These are phyloP conservation scores for Solanum hybrid DNA, from an alignment of 305 asterid genomes.

Conservation along the genomic window DNA sequence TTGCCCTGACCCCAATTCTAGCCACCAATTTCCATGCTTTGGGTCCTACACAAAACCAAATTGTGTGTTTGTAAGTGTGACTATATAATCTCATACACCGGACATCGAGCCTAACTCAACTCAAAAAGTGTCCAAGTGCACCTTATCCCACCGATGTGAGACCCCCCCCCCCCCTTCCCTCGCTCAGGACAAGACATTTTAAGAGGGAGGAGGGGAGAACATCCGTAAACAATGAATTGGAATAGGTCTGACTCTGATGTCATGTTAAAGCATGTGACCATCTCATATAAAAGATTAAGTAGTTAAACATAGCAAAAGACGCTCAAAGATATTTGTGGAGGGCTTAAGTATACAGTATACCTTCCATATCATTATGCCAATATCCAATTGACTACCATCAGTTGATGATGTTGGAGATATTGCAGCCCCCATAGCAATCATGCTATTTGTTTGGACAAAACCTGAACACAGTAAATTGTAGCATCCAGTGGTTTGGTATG, in stretches of 20 bases:
- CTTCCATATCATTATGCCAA: slow-evolving; percentile 48
- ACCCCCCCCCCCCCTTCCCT: no score
- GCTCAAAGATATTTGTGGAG: not conserved
- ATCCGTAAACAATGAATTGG: not conserved
- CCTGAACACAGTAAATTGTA: slow-evolving; percentile 25
- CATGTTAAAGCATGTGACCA: not conserved
- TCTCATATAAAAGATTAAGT: not conserved
- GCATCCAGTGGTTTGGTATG: slow-evolving; percentile 29
- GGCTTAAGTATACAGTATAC: slow-evolving; percentile 5
- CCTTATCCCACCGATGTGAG: not conserved
- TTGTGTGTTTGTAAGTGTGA: not conserved
- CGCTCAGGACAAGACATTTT: not conserved
- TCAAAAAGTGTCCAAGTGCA: not conserved
- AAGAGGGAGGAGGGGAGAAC: not conserved
- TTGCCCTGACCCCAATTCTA: slow-evolving; percentile 4
- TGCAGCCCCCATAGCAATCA: slow-evolving; percentile 46
- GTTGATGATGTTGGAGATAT: slow-evolving; percentile 41
- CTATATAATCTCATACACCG: not conserved
- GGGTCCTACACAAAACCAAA: not conserved
- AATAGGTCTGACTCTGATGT: not conserved
- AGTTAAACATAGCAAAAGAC: not conserved
- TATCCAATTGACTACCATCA: slow-evolving; percentile 29
- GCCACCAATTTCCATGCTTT: slow-evolving; percentile 14
- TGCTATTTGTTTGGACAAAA: slow-evolving; percentile 38
- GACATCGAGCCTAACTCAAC: not conserved